Percentiles rank a stretch among this genome's conserved stretches.
Conservation (phyloP, 768 basidiomycete genomes). For the Fomitopsis serialis region DNA sequence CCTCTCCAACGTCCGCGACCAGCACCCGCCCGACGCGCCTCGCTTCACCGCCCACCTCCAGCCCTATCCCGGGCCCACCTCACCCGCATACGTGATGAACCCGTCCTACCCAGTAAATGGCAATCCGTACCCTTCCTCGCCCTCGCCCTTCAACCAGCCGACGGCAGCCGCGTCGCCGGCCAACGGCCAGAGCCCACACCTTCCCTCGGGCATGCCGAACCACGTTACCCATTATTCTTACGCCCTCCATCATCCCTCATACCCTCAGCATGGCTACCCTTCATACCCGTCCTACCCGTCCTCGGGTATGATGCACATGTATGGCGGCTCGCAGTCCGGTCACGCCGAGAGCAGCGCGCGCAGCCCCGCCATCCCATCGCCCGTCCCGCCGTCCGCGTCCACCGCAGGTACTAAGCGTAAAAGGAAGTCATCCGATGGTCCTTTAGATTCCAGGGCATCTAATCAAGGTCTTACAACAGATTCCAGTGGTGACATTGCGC, state of each 20-base stretch:
- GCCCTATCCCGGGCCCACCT: constrained; percentile 43
- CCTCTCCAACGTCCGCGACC: constrained; percentile 27
- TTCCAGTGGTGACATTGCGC: constrained; percentile 20
- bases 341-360: constrained; percentile 27
- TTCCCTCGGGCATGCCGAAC: constrained; percentile 32
- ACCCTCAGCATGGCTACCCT: constrained; percentile 50
- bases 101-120: constrained; percentile 61
- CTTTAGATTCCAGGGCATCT: constrained; percentile 1
- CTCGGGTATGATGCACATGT: constrained; percentile 60
- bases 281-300: constrained; percentile 31
- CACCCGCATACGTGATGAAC: constrained; percentile 50
- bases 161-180: constrained; percentile 30
- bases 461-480: constrained; percentile 38
- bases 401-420: constrained; percentile 59
- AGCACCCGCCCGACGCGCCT: constrained; percentile 23
- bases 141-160: constrained; percentile 28
- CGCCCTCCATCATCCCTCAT: constrained; percentile 50
- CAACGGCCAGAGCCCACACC: constrained; percentile 31
- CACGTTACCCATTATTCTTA: constrained; percentile 47
- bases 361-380: constrained; percentile 25
- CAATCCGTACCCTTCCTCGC: constrained; percentile 41
- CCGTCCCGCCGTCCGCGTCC: constrained; percentile 27
- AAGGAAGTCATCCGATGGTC: constrained; percentile 34
- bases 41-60: constrained; percentile 36
- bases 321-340: constrained; percentile 38